These are phyloP conservation scores for Psilocybe tampanensis DNA, from an alignment of 768 basidiomycete genomes.

Conservation along the genomic window DNA sequence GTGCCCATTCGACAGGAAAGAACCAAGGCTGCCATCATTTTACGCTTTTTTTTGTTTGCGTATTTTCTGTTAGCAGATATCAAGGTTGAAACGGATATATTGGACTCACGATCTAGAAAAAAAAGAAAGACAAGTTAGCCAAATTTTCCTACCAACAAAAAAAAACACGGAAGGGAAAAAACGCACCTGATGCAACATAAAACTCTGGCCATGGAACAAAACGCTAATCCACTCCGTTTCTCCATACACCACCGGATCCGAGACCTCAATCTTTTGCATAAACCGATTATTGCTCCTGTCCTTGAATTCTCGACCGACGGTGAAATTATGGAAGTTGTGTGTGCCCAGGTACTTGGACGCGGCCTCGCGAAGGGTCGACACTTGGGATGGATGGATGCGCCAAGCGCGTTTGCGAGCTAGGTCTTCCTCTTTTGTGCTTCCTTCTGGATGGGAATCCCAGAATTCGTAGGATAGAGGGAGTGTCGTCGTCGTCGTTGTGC, in stretches of 20 bases:
- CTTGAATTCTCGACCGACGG: slow-evolving; percentile 81
- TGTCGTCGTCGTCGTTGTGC: slow-evolving; percentile 19
- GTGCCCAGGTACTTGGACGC: slow-evolving; percentile 79
- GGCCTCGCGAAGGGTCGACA: slow-evolving; percentile 57
- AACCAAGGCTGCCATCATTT: slow-evolving; percentile 93
- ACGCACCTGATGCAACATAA: slow-evolving; percentile 97
- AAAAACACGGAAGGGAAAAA: neutral
- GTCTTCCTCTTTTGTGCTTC: slow-evolving; percentile 54
- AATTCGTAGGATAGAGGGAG: slow-evolving; percentile 51
- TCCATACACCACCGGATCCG: slow-evolving; percentile 87
- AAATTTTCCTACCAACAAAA: neutral
- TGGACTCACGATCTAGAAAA: slow-evolving; percentile 52
- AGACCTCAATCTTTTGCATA: slow-evolving; percentile 87
- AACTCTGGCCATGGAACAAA: slow-evolving; percentile 94
- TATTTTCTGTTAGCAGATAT: slow-evolving; percentile 1
- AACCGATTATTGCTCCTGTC: slow-evolving; percentile 84
- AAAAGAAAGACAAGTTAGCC: neutral
- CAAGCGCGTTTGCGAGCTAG: slow-evolving; percentile 69
- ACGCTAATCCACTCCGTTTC: slow-evolving; percentile 95
- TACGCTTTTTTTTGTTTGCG: slow-evolving; percentile 60
- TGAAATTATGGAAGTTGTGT: slow-evolving; percentile 99
- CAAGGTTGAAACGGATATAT: neutral
- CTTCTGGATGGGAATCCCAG: slow-evolving; percentile 52
- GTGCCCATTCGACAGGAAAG: slow-evolving; percentile 76
- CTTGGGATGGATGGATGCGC: slow-evolving; percentile 56